Evolutionary conservation across 768 basidiomycete genomes (phyloP), one percentile per base, ranked within the genome.

Genomic region (Agrocybe praecox): DNA sequence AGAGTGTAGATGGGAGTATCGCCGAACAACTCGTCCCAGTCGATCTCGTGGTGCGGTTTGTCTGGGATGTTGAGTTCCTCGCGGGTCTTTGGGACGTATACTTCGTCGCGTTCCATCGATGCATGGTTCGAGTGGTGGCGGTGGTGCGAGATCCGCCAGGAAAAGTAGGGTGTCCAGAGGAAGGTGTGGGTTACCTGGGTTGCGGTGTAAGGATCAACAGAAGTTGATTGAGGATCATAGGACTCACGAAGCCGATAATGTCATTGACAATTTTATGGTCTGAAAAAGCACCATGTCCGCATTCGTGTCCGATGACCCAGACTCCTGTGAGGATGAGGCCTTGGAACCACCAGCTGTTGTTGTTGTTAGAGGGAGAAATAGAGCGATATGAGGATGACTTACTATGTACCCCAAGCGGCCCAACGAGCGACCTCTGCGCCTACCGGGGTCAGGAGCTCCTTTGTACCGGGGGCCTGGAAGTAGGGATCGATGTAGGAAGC

Each of bases 261-360:
- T 85, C 79, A 57, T 83, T 84, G 52, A 83, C 63, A 22, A 70
- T 66, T 62, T 72, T 76, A 66, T 79, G 63, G 56, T 78, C 72
- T 11, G 82, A 84, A 66, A 84, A 84, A 5, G 82, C 82, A 14
- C 80, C 78, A 64, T 85, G 83, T 10, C 83, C 83, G 61, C 82
- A 83, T 80, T 85, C 83, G 57, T 85, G 83, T 18, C 83, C 83
- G 44, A 85, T 82, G 26, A 84, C 81, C 82, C 82, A 85, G 36
- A 84, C 74, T 7, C 82, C 83, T 4, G 82, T 82, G 56, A 84
- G 79, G 26, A 81, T 77, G n/a, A 84, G 74, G 15, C 82, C 82
- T 66, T 85, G 83, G 64, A 83, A 82, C 83, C 82, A 85, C 81
- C 83, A 85, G 62, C 81, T 83, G 53, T 49, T 26, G 48, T 36